Evolutionary conservation across 108 stramenopile species (phyloP).

Genomic region (Cyclotella atomus): DNA sequence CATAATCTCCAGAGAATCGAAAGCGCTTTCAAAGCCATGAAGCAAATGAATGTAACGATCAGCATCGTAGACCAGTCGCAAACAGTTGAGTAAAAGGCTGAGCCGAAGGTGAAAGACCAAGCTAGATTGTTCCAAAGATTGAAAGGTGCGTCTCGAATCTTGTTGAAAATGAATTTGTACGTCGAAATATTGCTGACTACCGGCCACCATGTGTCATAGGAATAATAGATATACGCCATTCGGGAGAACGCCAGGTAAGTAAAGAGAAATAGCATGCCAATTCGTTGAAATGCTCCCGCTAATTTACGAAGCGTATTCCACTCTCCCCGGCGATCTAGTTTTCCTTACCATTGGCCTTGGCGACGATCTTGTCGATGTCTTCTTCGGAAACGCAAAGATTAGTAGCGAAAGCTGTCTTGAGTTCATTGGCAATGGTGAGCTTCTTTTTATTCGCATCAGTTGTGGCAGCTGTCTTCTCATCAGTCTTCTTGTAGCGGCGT

Average conservation of each 20-base stretch:
- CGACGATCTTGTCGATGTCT: constrained; percentile 8
- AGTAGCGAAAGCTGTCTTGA: background rate
- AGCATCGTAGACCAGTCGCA: background rate
- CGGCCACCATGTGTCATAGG: background rate
- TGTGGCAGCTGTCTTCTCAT: background rate
- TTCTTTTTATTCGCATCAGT: background rate
- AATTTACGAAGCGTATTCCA: constrained; percentile 4
- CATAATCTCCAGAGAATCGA: too few relatives aligned
- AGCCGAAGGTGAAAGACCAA: background rate
- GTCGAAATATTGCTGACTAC: background rate
- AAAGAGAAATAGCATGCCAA: background rate
- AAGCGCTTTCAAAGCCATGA: background rate
- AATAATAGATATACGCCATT: background rate
- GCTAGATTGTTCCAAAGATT: background rate
- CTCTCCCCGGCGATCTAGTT: constrained; percentile 14
- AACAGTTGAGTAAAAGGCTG: background rate
- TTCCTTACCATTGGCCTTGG: background rate
- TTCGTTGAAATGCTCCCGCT: background rate
- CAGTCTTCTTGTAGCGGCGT: background rate
- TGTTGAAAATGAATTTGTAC: background rate
- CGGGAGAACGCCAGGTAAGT: background rate
- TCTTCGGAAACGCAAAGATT: background rate
- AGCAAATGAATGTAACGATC: background rate
- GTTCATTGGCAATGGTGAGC: constrained; percentile 5
- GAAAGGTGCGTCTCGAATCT: background rate